Evolutionary conservation across 2,329 filamentous ascomycete genomes (phyloP), one percentile per base, ranked within the genome.

Genomic region (Colletotrichum somersetense): DNA sequence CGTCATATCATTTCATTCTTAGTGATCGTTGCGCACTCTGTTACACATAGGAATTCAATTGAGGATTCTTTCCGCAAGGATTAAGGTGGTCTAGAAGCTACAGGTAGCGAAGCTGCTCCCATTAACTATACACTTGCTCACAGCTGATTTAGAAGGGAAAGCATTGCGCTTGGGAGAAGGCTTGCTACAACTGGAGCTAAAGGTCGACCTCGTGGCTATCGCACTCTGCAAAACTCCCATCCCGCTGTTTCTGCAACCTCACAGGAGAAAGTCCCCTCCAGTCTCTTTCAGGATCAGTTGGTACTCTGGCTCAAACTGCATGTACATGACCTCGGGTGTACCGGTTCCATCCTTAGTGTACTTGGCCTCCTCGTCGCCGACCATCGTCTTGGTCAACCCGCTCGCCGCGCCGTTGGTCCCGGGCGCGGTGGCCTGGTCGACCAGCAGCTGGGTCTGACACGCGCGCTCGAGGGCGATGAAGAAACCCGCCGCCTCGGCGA

Each of bases 401-500:
- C 71, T 75, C 0, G 76, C 78, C 20, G 77, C 71, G 14, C 69
- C 69, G 23, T 69, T 72, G 0, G 61, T 67, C 2, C 74, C 74
- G 1, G 73, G 69, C 2, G 72, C 72, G 30, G 56, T 78, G 55
- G 91, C 91, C 0, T 91, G 89, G 79, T 94, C 92, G 18, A 89
- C 88, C 67, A 89, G 81, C 46, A 94, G 80, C 79, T 94, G 92
- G 12, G 91, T 85, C 65, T 90, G 86, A 75, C 92, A 94, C 12
- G 88, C 89, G 52, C 90, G 85, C 79, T 94, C 92, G 75, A 93
- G 84, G 5, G 90, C 81, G 3, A 89, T 89, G 77, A 93, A 93
- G 66, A 93, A 81, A 74, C 89, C 93, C 0, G 90, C 91, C 0
- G 92, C 91, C 80, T 93, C 92, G 73, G 92, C 92, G 3, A 94